These are phyloP conservation scores for Fusarium lateritium DNA, from an alignment of 2,329 filamentous ascomycete genomes.

Conservation along the genomic window DNA sequence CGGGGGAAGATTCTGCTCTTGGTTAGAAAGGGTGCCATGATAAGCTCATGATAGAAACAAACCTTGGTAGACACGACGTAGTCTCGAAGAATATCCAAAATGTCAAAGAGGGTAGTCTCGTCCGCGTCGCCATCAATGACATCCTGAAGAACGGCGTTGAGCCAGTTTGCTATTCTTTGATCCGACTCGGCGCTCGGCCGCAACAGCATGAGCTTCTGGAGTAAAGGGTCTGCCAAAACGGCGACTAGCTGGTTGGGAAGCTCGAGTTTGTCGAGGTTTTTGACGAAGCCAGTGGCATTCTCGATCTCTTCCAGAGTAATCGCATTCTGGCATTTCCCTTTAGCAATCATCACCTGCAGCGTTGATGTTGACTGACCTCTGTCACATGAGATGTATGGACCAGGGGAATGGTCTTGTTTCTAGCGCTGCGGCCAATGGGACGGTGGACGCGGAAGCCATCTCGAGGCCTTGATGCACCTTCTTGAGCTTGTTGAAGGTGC, in stretches of 20 bases:
- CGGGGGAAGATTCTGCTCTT: constrained; percentile 61
- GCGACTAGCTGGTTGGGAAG: constrained; percentile 86
- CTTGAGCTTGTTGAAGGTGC: constrained; percentile 64
- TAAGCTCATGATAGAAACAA: constrained; percentile 29
- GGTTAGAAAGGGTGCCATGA: constrained; percentile 22
- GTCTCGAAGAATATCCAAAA: constrained; percentile 68
- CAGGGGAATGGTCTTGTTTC: constrained; percentile 69
- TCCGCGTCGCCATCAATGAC: constrained; percentile 67
- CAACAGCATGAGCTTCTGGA: constrained; percentile 83
- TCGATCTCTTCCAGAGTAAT: constrained; percentile 85
- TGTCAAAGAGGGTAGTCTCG: constrained; percentile 64
- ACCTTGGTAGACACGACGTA: constrained; percentile 73
- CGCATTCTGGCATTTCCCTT: constrained; percentile 62
- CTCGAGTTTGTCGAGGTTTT: constrained; percentile 82
- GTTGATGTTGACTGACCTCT: constrained; percentile 64
- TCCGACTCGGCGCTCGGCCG: constrained; percentile 68
- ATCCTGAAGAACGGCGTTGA: constrained; percentile 69
- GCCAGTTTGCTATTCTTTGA: constrained; percentile 71
- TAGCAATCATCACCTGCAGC: neutral
- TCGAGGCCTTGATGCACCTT: constrained; percentile 53
- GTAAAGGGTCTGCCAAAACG: constrained; percentile 79
- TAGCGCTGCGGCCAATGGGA: constrained; percentile 52
- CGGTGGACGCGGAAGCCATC: constrained; percentile 75
- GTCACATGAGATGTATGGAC: constrained; percentile 82
- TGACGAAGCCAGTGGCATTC: constrained; percentile 77